Evolutionary conservation across 805 yeast species (phyloP).

Genomic region (Teunomyces lycoperdinae): DNA sequence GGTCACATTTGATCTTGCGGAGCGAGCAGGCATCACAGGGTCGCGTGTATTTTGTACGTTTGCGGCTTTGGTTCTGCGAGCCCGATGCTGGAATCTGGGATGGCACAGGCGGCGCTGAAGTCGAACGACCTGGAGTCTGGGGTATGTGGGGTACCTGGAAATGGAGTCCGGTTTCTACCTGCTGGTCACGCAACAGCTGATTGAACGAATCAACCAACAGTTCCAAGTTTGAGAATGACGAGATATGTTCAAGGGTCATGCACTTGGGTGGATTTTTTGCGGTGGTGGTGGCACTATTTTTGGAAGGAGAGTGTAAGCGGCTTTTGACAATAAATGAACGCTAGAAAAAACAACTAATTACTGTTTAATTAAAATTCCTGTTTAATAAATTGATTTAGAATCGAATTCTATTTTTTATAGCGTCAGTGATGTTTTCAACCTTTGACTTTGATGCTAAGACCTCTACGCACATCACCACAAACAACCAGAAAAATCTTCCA

Average conservation of each 20-base stretch:
- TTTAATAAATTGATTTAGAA: too few relatives aligned
- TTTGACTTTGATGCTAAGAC: not conserved
- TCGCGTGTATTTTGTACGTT: constrained; percentile 17
- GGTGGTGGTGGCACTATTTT: constrained; percentile 22
- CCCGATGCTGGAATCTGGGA: too few relatives aligned
- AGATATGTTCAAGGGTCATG: not conserved
- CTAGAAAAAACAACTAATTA: not conserved
- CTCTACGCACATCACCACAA: not conserved
- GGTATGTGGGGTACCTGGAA: not conserved
- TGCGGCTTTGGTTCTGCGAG: not conserved
- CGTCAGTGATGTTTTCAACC: not conserved
- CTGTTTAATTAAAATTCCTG: too few relatives aligned
- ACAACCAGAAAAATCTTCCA: not conserved
- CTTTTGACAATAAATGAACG: not conserved
- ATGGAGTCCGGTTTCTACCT: constrained; percentile 1
- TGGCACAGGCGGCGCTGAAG: not conserved
- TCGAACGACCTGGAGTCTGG: not conserved
- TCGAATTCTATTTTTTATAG: too few relatives aligned
- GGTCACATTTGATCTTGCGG: constrained; percentile 34
- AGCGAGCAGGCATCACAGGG: constrained; percentile 43
- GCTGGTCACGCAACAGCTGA: constrained; percentile 2
- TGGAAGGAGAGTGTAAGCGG: not conserved
- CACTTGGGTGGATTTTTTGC: too few relatives aligned
- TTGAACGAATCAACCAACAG: constrained; percentile 1
- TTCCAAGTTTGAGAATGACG: constrained; percentile 2